phyloP scores from a whole-genome alignment of 225 moss, liverwort and hornwort species.

The Takakia lepidozioides region DNA sequence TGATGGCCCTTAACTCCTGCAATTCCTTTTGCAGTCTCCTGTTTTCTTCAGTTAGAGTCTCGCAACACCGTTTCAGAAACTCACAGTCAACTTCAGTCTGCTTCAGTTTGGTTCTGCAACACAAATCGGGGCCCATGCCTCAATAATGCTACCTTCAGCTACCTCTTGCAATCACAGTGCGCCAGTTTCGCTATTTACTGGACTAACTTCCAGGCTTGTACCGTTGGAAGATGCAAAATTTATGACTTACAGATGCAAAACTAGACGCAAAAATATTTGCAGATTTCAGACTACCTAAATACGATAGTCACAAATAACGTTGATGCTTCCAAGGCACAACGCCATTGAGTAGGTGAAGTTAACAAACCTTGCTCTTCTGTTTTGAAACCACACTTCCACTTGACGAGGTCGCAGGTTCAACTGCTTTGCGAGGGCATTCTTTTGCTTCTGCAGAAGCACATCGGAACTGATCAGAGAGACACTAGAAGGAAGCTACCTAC shows the following conservation, averaged over 20 bases:
- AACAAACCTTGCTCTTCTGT: constrained; percentile 83
- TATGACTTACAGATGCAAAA: background rate
- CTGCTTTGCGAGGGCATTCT: constrained; percentile 92
- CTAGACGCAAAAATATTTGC: background rate
- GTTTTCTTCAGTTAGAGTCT: constrained; percentile 79
- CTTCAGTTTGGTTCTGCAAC: constrained; percentile 71
- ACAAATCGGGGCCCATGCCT: too few species aligned
- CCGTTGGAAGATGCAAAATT: too few species aligned
- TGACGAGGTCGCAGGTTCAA: constrained; percentile 77
- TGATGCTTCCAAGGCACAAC: too few species aligned
- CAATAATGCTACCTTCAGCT: too few species aligned
- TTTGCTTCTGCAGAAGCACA: constrained; percentile 62
- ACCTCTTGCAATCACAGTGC: too few species aligned
- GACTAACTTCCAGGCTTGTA: too few species aligned
- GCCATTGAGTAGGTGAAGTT: too few species aligned
- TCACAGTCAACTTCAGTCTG: constrained; percentile 98
- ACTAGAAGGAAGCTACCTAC: background rate
- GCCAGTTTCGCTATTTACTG: too few species aligned
- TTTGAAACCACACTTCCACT: constrained; percentile 99
- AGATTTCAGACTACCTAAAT: background rate
- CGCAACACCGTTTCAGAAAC: constrained; percentile 85
- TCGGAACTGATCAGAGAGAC: background rate
- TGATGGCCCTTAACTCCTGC: constrained; percentile 83
- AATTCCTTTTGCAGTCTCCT: constrained; percentile 83
- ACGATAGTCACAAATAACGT: too few species aligned